Evolutionary conservation across 179 eudicot species (phyloP), one percentile per base, ranked within the genome.

Genomic region (Spinacia oleracea): DNA sequence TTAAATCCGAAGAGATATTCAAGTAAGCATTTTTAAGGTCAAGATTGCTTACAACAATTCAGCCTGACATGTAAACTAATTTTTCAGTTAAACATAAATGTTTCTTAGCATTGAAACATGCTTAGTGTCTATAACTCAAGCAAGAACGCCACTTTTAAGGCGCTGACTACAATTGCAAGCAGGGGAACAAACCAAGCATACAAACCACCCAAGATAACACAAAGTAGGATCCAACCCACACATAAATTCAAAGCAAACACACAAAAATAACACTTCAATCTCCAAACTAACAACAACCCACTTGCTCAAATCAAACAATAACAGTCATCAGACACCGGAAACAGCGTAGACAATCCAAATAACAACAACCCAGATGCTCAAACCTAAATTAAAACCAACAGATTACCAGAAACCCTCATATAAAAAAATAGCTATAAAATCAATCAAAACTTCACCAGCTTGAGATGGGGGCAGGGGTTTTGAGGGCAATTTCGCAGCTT

Each of bases 401-500:
- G 31, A 27, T 42, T 3, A n/a, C 20, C 73, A 66, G 31, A 85
- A 56, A 27, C 21, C 15, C 62, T 10, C 0, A 5, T 42, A 21
- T 0, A 4, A 16, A 50, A 32, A 12, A 74, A 15, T 50, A 56
- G 29, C 11, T 16, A 21, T 43, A 58, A 29, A 23, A 46, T n/a
- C 6, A 70, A 78, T 29, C 46, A 55, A 29, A 68, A n/a, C 5
- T 56, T 78, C 25, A 90, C 91, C 93, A 81, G 89, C 91, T 79
- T 88, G 90, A 23, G 89, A 10, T 12, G 93, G 89, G 48, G 93
- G 91, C 11, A 80, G 35, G 59, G 93, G 90, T 66, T 88, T 86
- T 23, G 85, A 51, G 75, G 87, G 83, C 70, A 83, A 73, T 78
- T 81, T 81, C 20, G 88, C 85, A 42, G 83, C 34, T 74, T 80